Base-by-base conservation (phyloP, 1,284 basidiomycete genomes). In the Golubevia pallescens region DNA sequence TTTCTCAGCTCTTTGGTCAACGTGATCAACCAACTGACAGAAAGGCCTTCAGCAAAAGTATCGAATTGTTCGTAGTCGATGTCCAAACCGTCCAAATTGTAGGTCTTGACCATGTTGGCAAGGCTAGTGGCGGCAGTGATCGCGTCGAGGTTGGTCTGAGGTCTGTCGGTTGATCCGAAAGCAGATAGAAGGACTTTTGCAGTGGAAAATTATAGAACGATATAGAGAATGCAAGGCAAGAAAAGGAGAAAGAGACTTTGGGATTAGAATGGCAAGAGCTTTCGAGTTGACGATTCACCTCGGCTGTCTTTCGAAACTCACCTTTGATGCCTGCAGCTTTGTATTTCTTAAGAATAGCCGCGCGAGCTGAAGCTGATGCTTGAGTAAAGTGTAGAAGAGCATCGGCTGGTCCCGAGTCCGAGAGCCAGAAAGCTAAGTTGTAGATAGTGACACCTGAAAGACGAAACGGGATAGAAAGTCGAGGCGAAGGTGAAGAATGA, bases 51-150 rank as follows among this genome's bases (percentile, higher is more conserved):
- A 5, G 58, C 65, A 23, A 78, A 71, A 14, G 69, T 67, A 23
- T 68, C 89, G 63, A 69, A 69, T 65, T 89, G 89, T 81, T 90
- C 89, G 63, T 89, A 90, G 77, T 90, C 89, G 53, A 90, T 87
- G 60, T 90, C 90, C 52, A 90, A 81, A 48, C 89, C 90, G 68
- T 90, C 88, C 16, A 90, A 79, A 21, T 86, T 86, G 70, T 88
- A 88, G 58, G 88, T 62, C 67, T 86, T 88, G 55, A 89, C 88
- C 87, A 87, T 90, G 1, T 84, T 82, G 10, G 88, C 88, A 85
- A 90, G 86, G 3, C 83, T 87, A 69, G 88, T 86, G 0, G 89
- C 89, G 2, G 87, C 86, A 4, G 59, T 68, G 21, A 86, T 76
- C 1, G 88, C 80, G 63, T 89, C 84, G 3, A 86, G 83, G 14